Evolutionary conservation across 192 early-diverging fungal species (phyloP).

Genomic region (Oehlia diaphana): DNA sequence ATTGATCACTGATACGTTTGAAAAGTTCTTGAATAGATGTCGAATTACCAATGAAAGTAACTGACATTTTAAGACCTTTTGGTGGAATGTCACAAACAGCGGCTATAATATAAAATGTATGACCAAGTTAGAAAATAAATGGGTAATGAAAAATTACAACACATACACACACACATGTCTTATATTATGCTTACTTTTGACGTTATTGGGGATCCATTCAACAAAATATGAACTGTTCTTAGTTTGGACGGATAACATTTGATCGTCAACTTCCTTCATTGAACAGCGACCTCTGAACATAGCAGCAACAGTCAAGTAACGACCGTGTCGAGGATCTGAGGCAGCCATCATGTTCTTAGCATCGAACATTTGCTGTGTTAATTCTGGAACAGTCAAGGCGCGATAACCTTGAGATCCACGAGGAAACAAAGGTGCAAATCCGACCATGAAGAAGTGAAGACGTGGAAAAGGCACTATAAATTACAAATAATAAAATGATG

Average conservation of each 20-base stretch:
- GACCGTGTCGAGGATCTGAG: conserved; percentile 90
- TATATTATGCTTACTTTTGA: conserved; percentile 60
- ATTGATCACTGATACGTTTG: conserved; percentile 89
- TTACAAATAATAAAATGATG: not conserved
- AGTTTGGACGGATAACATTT: conserved; percentile 94
- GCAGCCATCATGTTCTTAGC: conserved; percentile 99
- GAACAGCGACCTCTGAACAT: conserved; percentile 97
- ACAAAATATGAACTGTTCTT: conserved; percentile 99
- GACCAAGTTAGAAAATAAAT: not conserved
- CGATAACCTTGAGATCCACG: conserved; percentile 73
- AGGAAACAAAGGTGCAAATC: conserved; percentile 82
- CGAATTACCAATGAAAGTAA: conserved; percentile 90
- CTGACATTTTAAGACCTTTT: conserved; percentile 86
- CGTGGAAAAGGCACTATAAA: conserved; percentile 82
- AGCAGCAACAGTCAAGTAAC: conserved; percentile 84
- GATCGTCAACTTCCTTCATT: conserved; percentile 97
- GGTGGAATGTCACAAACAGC: conserved; percentile 90
- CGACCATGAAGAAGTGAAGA: conserved; percentile 92
- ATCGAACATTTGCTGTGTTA: conserved; percentile 88
- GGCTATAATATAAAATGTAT: conserved; percentile 27
- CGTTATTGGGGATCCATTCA: conserved; percentile 99
- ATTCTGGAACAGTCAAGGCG: conserved; percentile 74
- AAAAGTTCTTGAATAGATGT: conserved; percentile 93
- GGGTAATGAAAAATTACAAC: not conserved
- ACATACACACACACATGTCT: not conserved